Evolutionary conservation across 169 alveolate species (phyloP), one percentile per base, ranked within the genome.

Genomic region (Plasmodium relictum): DNA sequence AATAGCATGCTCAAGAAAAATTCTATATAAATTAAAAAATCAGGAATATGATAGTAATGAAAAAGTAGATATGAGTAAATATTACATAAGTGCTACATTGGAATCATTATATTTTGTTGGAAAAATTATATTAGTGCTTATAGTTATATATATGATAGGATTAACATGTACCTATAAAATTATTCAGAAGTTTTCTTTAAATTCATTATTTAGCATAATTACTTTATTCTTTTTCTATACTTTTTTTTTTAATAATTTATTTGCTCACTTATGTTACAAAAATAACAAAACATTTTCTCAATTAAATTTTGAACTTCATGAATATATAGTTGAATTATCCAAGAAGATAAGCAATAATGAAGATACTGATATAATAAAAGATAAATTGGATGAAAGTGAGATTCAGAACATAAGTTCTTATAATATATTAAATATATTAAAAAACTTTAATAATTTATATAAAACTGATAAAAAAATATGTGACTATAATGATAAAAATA

Each of bases 181-280:
- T 71, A 66, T 69, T 45, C 66, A 83, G 41, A 58, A 41, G 50
- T 83, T 68, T 41, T 83, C 56, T 20, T 14, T 68, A 42, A 56
- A 58, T 58, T 68, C 85, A n/a, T 22, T 54, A 42, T 41, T 83
- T 31, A 4, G 44, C 14, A 6, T 83, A 20, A 18, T 83, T 20
- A 31, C 54, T 31, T 45, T 83, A n/a, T 83, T 68, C 37, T 18
- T 83, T 54, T 66, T 50, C 45, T 83, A 83, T 44, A 56, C 74
- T 9, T 37, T 44, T n/a, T 83, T 68, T 83, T 83, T 83, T 83
- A 83, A 83, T 52, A 83, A 69, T 41, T 22, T 83, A 12, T 83
- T 83, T 26, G 54, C 48, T 22, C 10, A 9, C 16, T 8, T 83
- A 45, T 68, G 52, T 3, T 83, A 83, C 52, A 56, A 22, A 26